Evolutionary conservation across 2,329 filamentous ascomycete species (phyloP).

Genomic region (Aureobasidium sp.): DNA sequence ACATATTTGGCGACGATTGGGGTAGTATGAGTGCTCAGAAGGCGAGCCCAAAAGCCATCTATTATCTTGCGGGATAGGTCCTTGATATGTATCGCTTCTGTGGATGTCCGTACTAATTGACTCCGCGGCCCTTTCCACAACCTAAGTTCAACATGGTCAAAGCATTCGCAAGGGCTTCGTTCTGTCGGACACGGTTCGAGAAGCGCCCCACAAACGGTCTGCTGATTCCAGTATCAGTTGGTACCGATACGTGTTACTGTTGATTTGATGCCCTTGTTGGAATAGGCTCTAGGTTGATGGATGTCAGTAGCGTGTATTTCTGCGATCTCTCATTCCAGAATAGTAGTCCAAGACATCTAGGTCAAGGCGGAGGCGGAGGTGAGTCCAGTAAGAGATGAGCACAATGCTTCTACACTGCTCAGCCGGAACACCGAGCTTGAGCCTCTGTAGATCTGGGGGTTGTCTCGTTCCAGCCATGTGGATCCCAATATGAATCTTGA

Average conservation of each 20-base stretch:
- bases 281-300: background rate
- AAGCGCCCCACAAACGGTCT: background rate
- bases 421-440: background rate
- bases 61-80: background rate
- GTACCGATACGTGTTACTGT: background rate
- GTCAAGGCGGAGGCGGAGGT: background rate
- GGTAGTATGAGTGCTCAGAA: background rate
- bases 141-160: background rate
- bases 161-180: background rate
- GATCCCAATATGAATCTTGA: conserved; percentile 4
- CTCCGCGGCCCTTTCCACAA: background rate
- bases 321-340: background rate
- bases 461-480: background rate
- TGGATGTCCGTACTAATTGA: background rate
- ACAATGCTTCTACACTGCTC: background rate
- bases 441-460: conserved; percentile 14
- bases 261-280: background rate
- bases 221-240: background rate
- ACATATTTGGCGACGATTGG: background rate
- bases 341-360: background rate
- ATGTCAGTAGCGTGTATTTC: background rate
- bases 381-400: background rate
- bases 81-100: background rate
- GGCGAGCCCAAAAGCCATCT: background rate
- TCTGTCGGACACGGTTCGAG: background rate